A percentile compares a stretch with the other conserved stretches of the same genome.
Conservation (phyloP, 2,329 filamentous ascomycete genomes). For the Tolypocladium paradoxum region DNA sequence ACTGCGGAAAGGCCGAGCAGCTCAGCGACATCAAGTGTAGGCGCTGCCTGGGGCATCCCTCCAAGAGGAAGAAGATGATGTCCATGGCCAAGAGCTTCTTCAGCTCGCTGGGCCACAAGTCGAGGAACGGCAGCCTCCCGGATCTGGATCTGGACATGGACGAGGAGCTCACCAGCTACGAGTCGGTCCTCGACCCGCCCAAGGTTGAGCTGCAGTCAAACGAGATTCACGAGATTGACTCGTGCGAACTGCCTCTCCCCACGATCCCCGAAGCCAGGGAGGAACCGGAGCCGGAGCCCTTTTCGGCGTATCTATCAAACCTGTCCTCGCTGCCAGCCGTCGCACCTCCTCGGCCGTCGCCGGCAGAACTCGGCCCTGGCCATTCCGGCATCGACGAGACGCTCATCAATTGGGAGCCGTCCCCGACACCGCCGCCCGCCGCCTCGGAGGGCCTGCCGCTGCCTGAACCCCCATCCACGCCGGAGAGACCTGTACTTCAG, state of each 20-base stretch:
- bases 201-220: slow-evolving; percentile 35
- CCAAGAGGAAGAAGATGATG: slow-evolving; percentile 40
- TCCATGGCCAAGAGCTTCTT: slow-evolving; percentile 44
- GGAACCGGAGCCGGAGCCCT: slow-evolving; percentile 7
- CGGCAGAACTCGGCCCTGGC: slow-evolving; percentile 14
- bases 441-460: slow-evolving; percentile 13
- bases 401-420: slow-evolving; percentile 15
- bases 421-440: slow-evolving; percentile 12
- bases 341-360: not conserved
- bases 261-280: slow-evolving; percentile 16
- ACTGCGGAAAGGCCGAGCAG: slow-evolving; percentile 39
- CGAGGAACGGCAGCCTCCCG: slow-evolving; percentile 20
- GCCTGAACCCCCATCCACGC: slow-evolving; percentile 6
- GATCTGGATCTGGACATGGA: slow-evolving; percentile 17
- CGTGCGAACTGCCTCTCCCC: slow-evolving; percentile 27
- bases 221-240: slow-evolving; percentile 44
- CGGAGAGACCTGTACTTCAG: slow-evolving; percentile 26
- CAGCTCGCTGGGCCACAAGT: slow-evolving; percentile 38
- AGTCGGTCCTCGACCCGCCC: slow-evolving; percentile 24
- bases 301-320: slow-evolving; percentile 4
- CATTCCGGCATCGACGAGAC: slow-evolving; percentile 6
- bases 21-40: slow-evolving; percentile 42
- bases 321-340: not conserved
- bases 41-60: slow-evolving; percentile 37
- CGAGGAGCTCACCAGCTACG: slow-evolving; percentile 35